Evolutionary conservation across 2,329 filamentous ascomycete genomes (phyloP), one percentile per base, ranked within the genome.

Genomic region (Myotisia sp.): DNA sequence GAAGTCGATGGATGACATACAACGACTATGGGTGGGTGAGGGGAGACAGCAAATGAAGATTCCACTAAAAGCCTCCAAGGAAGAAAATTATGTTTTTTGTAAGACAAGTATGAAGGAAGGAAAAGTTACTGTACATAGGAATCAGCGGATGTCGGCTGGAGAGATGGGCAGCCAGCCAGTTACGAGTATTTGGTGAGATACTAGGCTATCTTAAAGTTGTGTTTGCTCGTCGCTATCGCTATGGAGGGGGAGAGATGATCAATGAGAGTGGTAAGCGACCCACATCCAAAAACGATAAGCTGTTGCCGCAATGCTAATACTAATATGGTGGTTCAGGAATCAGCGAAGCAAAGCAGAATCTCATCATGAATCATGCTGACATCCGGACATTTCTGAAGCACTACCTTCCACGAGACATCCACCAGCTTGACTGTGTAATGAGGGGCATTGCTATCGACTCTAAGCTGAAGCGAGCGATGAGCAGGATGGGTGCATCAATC

Each of bases 311-410:
- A 20, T 14, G 6, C 10, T 13, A n/a, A 27, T 20, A 7, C 33
- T 30, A 16, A 31, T 21, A n/a, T 32, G 13, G 38, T 46, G 44
- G 37, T 35, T 48, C 23, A 17, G 27, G 40, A 16, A 36, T 50
- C 3, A 48, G 47, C 29, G 29, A 48, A 23, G 43, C 39, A 4
- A 38, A 47, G 36, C 34, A 29, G 4, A 49, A 46, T 30, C 6
- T 49, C 20, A 45, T 50, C 34, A 45, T 50, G 29, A 34, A 36
- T 3, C 38, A 49, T 33, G 38, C 44, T 3, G 41, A 27, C 19
- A 45, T 35, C 27, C 31, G 39, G 30, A 49, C 40, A 6, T 51
- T 51, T 29, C 29, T 51, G 20, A 40, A 50, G 31, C 35, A 49
- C 33, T 49, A 50, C 34, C 34, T 20, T 28, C 38, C 41, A 3